phyloP scores from a whole-genome alignment of 2,329 filamentous ascomycete species.

The Trichophyton schoenleinii region DNA sequence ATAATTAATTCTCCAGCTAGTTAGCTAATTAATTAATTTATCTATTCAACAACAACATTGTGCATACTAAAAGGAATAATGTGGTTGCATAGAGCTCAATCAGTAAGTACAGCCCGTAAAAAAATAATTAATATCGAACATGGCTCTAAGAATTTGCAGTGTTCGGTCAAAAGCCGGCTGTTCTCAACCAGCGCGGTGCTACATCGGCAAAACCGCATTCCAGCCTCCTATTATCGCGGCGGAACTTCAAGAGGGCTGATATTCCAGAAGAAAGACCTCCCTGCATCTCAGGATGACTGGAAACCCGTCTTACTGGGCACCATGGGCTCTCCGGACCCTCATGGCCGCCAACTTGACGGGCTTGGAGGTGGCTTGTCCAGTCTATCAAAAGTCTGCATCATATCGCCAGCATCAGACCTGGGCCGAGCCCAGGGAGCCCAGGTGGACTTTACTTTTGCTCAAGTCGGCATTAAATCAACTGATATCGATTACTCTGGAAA shows the following conservation, averaged over 20 bases:
- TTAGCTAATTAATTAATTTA: background rate
- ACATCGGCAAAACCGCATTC: constrained; percentile 25
- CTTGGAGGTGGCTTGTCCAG: constrained; percentile 58
- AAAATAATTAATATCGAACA: too few relatives aligned
- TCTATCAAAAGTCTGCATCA: constrained; percentile 58
- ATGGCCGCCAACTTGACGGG: constrained; percentile 59
- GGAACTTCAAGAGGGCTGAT: constrained; percentile 59
- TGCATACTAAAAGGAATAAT: background rate
- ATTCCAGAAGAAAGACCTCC: constrained; percentile 43
- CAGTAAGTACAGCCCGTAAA: background rate
- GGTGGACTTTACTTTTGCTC: constrained; percentile 60
- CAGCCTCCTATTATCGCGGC: constrained; percentile 52
- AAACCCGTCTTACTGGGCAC: constrained; percentile 43
- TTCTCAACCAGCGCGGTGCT: background rate
- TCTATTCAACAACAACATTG: too few relatives aligned
- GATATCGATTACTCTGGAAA: constrained; percentile 56
- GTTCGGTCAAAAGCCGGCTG: background rate
- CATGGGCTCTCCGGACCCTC: constrained; percentile 54
- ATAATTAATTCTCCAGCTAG: background rate
- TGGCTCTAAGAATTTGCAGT: background rate
- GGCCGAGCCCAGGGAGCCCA: constrained; percentile 34
- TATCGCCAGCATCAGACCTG: constrained; percentile 39
- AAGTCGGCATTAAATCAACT: constrained; percentile 50
- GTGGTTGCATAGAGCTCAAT: background rate
- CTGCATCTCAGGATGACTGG: constrained; percentile 36